Conservation (phyloP, 108 stramenopile genomes). For the Conticribra guillardii region DNA sequence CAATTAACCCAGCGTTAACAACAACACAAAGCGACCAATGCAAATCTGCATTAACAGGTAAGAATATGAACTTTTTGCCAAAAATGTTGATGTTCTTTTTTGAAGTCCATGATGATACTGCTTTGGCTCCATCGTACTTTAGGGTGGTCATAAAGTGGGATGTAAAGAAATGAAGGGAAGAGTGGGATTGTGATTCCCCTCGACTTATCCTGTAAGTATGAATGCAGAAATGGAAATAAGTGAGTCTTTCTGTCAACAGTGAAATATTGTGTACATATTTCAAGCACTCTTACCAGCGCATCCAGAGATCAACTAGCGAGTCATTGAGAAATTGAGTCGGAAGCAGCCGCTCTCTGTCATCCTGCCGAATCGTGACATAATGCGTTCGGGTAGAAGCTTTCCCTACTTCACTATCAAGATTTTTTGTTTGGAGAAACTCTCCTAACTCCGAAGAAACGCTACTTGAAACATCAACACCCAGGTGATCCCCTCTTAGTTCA, state of each 20-base stretch:
- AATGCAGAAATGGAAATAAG: neutral
- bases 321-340: conserved; percentile 87
- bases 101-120: conserved; percentile 80
- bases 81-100: conserved; percentile 89
- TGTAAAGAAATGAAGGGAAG: conserved; percentile 78
- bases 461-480: conserved; percentile 7
- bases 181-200: conserved; percentile 10
- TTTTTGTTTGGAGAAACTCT: neutral
- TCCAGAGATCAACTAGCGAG: conserved; percentile 89
- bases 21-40: conserved; percentile 97
- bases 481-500: conserved; percentile 24
- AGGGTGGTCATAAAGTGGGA: conserved; percentile 90
- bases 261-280: neutral
- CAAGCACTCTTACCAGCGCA: conserved; percentile 73
- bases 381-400: conserved; percentile 47
- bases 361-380: conserved; percentile 63
- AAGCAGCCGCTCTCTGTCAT: conserved; percentile 63
- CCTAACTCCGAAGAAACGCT: neutral
- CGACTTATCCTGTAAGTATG: conserved; percentile 41
- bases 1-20: conserved; percentile 84
- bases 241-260: neutral
- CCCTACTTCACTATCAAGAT: conserved; percentile 9
- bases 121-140: conserved; percentile 57
- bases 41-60: conserved; percentile 92
- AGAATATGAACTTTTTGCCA: conserved; percentile 84